Evolutionary conservation across 345 rosid genomes (phyloP), one percentile per base, ranked within the genome.

Genomic region (Fremontodendron californicum): DNA sequence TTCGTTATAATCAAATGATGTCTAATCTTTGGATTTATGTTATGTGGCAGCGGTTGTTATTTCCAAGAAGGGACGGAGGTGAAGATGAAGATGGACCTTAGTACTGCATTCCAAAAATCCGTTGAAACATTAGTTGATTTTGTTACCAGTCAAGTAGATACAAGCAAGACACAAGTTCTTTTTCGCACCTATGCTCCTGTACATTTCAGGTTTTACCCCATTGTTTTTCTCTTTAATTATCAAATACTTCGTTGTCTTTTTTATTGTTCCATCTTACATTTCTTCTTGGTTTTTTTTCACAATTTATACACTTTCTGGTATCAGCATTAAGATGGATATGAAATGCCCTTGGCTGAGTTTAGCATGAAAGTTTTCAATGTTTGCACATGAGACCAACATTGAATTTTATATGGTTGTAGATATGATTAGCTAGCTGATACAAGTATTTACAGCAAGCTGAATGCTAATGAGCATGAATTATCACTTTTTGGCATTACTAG

Each of bases 181-280:
- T 88, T 89, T 64, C 91, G 93, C 7, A 74, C 93, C n/a, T 85
- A 81, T 69, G 88, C 95, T 51, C 91, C 93, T 37, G 87, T 85
- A 16, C 95, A 89, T 82, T 91, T 91, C 89, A 89, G 93, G 95
- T 91, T 71, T 71, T 75, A 52, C 5, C 23, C 40, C 65, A 33
- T 18, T 29, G 25, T 40, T 42, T 58, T 73, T 55, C 40, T 55
- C 25, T 31, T 19, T 48, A 18, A 25, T 37, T 19, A 5, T 42
- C 29, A 31, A 31, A 43, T 18, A 29, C 57, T 40, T 40, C 23
- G 35, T 70, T 35, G 31, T 43, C 18, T 40, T 3, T 55, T 67
- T 68, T 10, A 35, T 60, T 60, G 37, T 60, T 60, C 65, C 12
- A 8, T 60, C 65, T 13, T 27, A 27, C n/a, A 16, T 29, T 45